These are phyloP conservation scores for Leptographium wingfieldii DNA, from an alignment of 2,329 filamentous ascomycete genomes.

Conservation along the genomic window DNA sequence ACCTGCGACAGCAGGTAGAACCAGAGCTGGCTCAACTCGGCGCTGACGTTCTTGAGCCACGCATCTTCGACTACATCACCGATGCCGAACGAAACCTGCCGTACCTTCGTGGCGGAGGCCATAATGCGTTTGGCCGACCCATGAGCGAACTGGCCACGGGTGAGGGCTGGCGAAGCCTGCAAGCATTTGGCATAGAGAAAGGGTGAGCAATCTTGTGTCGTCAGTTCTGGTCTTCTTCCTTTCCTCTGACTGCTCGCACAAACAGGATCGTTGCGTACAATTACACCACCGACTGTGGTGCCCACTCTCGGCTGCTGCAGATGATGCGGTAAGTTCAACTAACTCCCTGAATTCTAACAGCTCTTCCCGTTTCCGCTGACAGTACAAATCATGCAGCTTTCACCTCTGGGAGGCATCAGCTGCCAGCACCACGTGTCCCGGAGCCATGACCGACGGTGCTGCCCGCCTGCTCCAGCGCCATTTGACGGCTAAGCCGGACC, in stretches of 20 bases:
- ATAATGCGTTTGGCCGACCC: conserved; percentile 49
- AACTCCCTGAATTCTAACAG: neutral
- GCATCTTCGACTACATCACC: conserved; percentile 43
- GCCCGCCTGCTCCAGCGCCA: conserved; percentile 36
- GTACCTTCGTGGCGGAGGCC: conserved; percentile 40
- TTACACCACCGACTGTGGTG: conserved; percentile 39
- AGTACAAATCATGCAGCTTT: conserved; percentile 14
- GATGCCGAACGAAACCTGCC: conserved; percentile 56
- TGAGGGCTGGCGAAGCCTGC: conserved; percentile 53
- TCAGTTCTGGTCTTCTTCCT: neutral
- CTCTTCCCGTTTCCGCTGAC: neutral
- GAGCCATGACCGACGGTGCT: conserved; percentile 55
- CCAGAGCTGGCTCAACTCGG: conserved; percentile 35
- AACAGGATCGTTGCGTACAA: conserved; percentile 42
- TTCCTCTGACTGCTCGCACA: neutral
- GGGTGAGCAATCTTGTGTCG: conserved; percentile 23
- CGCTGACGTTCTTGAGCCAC: conserved; percentile 37
- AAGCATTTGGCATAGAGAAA: conserved; percentile 43
- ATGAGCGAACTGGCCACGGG: conserved; percentile 48
- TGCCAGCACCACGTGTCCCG: conserved; percentile 51
- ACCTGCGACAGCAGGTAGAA: conserved; percentile 25
- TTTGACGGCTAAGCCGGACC: conserved; percentile 16
- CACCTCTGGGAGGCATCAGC: conserved; percentile 49
- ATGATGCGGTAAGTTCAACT: conserved; percentile 33
- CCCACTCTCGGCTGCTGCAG: conserved; percentile 44